Evolutionary conservation across 2,329 filamentous ascomycete genomes (phyloP).

Genomic region (Aspergillus ochraceoroseus): DNA sequence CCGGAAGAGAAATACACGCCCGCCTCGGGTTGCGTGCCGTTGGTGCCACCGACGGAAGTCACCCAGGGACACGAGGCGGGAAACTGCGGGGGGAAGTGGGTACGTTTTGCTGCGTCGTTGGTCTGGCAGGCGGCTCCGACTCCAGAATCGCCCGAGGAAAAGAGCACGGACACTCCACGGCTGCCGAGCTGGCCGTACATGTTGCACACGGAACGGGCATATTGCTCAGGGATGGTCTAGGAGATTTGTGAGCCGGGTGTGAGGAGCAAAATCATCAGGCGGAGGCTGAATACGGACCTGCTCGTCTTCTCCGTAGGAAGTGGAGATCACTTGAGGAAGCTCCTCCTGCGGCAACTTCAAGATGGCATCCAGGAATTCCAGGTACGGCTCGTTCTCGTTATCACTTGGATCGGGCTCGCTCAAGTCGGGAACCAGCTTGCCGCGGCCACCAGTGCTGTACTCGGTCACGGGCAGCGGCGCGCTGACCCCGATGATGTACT

Average conservation of each 20-base stretch:
- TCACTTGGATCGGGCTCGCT: slow-evolving; percentile 42
- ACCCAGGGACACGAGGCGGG: slow-evolving; percentile 39
- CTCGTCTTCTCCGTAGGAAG: slow-evolving; percentile 42
- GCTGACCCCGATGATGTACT: slow-evolving; percentile 47
- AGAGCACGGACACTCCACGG: slow-evolving; percentile 48
- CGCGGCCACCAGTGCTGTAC: slow-evolving; percentile 48
- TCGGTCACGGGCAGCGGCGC: slow-evolving; percentile 44
- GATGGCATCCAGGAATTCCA: slow-evolving; percentile 34
- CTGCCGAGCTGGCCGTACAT: slow-evolving; percentile 49
- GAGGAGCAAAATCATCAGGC: too few species aligned
- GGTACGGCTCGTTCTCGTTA: slow-evolving; percentile 47
- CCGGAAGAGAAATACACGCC: slow-evolving; percentile 42
- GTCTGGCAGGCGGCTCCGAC: slow-evolving; percentile 37
- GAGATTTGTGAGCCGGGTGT: too few species aligned
- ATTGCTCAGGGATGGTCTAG: slow-evolving; percentile 35
- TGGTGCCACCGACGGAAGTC: slow-evolving; percentile 44
- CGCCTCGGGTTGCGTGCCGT: slow-evolving; percentile 34
- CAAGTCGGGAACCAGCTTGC: slow-evolving; percentile 45
- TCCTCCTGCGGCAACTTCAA: slow-evolving; percentile 29
- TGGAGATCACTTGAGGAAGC: slow-evolving; percentile 39
- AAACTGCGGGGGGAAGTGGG: slow-evolving; percentile 43
- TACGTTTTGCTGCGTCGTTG: slow-evolving; percentile 34
- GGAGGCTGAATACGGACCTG: too few species aligned
- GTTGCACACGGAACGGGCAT: slow-evolving; percentile 41
- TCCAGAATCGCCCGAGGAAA: slow-evolving; percentile 49